Evolutionary conservation across 257 asterid genomes (phyloP), one percentile per base, ranked within the genome.

Genomic region (Solanum infundibuliforme): DNA sequence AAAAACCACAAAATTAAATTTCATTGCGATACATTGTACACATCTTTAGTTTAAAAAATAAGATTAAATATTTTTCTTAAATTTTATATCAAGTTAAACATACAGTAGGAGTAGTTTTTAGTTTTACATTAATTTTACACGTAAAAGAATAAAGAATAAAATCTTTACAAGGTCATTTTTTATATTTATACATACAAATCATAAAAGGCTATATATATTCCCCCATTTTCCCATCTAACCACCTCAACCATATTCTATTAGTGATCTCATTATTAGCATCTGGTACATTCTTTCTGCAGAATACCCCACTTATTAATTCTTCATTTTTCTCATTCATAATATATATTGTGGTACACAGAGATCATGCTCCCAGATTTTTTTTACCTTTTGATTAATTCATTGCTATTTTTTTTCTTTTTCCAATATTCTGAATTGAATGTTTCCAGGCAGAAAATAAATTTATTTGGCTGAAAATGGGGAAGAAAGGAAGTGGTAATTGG

Each of bases 401-500:
- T 20, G 29, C 11, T 8, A 10, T 20, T 73, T 23, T 38, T 72
- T 32, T 72, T 31, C 8, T 7, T 31, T 16, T 16, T 32, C 10
- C 10, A 58, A 58, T 58, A 58, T 27, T 27, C 13, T 77, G n/a
- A 76, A 39, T 76, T 76, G 35, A 36, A 6, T 12, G 41, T 69
- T 29, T 10, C n/a, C 29, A 2, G 29, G 32, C 29, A n/a, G 55
- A 76, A 77, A 31, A 25, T 76, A 21, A 73, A 39, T 39, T 41
- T 48, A 41, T 76, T 81, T 81, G 68, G 68, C 12, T 79, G 41
- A 91, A 89, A 62, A 95, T 94, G 98, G 98, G 98, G 81, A 93
- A 93, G 95, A 94, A 93, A 87, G 95, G 96, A n/a, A 89, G 92
- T 35, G 88, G 98, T 74, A 35, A 21, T 31, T 96, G 99, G 99